Conservation (phyloP, 2,329 filamentous ascomycete species). For the Leptographium flavum region DNA sequence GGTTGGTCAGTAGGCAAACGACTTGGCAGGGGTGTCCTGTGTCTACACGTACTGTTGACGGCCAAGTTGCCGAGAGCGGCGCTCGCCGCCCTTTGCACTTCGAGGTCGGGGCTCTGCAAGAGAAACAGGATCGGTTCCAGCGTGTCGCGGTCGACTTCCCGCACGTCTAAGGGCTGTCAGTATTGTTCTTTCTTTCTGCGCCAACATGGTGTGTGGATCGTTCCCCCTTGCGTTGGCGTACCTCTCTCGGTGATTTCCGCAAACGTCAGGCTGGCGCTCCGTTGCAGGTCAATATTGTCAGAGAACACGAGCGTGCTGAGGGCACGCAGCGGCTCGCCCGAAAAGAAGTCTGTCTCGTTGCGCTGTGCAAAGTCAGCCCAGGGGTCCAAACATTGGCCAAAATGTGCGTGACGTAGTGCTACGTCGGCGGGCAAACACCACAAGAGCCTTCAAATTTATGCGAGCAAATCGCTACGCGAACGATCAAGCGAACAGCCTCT, state of each 20-base stretch:
- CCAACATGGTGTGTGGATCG: not conserved
- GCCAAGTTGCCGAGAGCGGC: constrained; percentile 91
- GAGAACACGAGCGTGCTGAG: constrained; percentile 95
- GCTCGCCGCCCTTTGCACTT: constrained; percentile 92
- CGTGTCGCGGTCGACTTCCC: constrained; percentile 87
- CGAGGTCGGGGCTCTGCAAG: constrained; percentile 87
- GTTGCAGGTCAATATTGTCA: constrained; percentile 94
- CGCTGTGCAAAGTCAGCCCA: constrained; percentile 40
- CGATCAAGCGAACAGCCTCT: too few relatives aligned
- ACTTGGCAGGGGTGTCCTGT: not conserved
- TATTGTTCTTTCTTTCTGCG: not conserved
- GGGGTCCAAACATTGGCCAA: not conserved
- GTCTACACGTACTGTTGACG: constrained; percentile 65
- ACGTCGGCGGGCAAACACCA: not conserved
- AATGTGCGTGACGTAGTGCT: not conserved
- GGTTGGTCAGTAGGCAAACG: not conserved
- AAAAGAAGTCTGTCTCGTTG: constrained; percentile 95
- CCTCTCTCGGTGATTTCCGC: constrained; percentile 97
- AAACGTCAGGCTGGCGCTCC: constrained; percentile 95
- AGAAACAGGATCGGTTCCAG: constrained; percentile 93
- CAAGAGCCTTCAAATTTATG: too few relatives aligned
- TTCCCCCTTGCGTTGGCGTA: constrained; percentile 27
- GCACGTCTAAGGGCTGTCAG: constrained; percentile 54
- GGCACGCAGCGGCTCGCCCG: constrained; percentile 83
- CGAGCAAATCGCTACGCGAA: too few relatives aligned